A percentile compares a stretch with the other conserved stretches of the same genome.
These are phyloP conservation scores for Ogataea paradorogensis DNA, from an alignment of 805 yeast genomes.

Conservation along the genomic window DNA sequence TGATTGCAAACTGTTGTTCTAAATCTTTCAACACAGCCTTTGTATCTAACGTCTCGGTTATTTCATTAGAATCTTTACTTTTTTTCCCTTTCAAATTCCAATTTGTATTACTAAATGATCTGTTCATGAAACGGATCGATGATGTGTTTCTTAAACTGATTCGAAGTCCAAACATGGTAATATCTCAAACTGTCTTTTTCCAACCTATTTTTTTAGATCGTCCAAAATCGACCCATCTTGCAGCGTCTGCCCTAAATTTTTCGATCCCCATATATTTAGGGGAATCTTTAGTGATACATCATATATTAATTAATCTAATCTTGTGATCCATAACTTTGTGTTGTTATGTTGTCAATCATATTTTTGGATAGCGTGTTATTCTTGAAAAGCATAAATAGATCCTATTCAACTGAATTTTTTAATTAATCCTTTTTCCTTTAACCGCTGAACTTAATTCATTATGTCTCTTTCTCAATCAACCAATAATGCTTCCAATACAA, in stretches of 20 bases:
- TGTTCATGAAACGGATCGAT: background rate
- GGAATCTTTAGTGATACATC: constrained; percentile 3
- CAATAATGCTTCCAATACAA: constrained; percentile 4
- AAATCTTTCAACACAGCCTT: constrained; percentile 37
- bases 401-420: background rate
- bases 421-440: background rate
- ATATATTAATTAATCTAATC: background rate
- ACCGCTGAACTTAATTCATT: background rate
- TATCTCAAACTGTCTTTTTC: background rate
- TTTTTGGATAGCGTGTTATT: background rate
- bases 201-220: background rate
- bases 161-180: constrained; percentile 9
- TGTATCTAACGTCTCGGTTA: constrained; percentile 27
- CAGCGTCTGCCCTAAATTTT: constrained; percentile 3
- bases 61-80: constrained; percentile 12
- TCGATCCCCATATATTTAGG: background rate
- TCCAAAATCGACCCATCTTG: constrained; percentile 4
- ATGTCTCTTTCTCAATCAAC: constrained; percentile 9
- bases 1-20: constrained; percentile 42
- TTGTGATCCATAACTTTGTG: constrained; percentile 2
- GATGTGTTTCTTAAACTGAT: background rate
- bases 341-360: constrained; percentile 5
- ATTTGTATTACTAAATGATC: background rate
- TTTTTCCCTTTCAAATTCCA: constrained; percentile 8
- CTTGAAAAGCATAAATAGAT: constrained; percentile 1